These are phyloP conservation scores for Macadamia tetraphylla DNA, from an alignment of 164 flowering plant genomes.

Conservation along the genomic window DNA sequence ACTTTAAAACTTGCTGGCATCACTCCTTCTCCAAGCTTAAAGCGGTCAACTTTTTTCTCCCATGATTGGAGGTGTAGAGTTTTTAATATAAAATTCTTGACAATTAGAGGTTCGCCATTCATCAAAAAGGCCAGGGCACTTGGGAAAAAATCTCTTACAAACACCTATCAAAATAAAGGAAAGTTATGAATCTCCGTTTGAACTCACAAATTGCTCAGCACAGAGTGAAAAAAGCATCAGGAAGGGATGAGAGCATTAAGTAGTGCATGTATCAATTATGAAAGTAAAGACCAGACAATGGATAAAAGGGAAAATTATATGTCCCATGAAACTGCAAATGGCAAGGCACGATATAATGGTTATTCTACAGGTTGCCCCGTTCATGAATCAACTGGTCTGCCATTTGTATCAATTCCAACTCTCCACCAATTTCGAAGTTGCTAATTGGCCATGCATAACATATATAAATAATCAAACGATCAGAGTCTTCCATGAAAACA, in stretches of 20 bases:
- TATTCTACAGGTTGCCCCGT: not conserved
- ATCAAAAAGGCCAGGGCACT: slow-evolving; percentile 52
- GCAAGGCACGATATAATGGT: no score
- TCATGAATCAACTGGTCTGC: no score
- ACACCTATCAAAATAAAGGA: slow-evolving; percentile 23
- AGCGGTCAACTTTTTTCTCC: slow-evolving; percentile 47
- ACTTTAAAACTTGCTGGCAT: slow-evolving; percentile 56
- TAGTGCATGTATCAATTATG: not conserved
- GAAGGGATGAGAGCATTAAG: not conserved
- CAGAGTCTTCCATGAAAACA: not conserved
- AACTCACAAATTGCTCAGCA: not conserved
- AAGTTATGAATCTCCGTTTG: not conserved
- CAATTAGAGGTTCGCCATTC: slow-evolving; percentile 52
- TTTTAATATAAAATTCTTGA: slow-evolving; percentile 43
- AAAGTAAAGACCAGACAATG: no score
- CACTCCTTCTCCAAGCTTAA: slow-evolving; percentile 46
- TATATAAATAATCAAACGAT: not conserved
- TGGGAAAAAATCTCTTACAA: slow-evolving; percentile 53
- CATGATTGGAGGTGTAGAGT: slow-evolving; percentile 51
- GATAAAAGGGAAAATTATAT: no score
- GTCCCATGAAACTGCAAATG: no score
- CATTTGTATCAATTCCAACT: not conserved
- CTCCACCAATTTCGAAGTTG: not conserved
- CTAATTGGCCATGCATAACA: not conserved
- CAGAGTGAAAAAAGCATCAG: not conserved